Evolutionary conservation across 768 basidiomycete genomes (phyloP).

Genomic region (Xerocomus spinulosus): DNA sequence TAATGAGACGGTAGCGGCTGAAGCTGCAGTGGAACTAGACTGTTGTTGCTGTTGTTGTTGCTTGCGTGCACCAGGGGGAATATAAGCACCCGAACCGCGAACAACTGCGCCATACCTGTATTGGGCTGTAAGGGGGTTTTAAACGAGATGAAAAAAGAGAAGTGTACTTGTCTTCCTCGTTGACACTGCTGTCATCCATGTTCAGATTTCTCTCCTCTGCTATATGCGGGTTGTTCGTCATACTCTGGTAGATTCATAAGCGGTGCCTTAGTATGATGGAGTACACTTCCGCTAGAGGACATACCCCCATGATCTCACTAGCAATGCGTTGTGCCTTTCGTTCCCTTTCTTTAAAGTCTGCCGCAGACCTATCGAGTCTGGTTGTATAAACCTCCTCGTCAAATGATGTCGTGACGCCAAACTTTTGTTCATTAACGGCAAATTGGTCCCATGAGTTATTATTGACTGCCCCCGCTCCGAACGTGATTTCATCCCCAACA

Average conservation of each 20-base stretch:
- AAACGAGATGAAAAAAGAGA: slow-evolving; percentile 11
- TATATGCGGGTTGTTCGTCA: slow-evolving; percentile 75
- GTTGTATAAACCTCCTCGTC: slow-evolving; percentile 96
- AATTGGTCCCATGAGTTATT: slow-evolving; percentile 84
- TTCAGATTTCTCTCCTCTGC: slow-evolving; percentile 76
- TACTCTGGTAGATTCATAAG: slow-evolving; percentile 38
- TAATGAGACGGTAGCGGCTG: slow-evolving; percentile 24
- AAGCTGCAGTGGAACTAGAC: slow-evolving; percentile 21
- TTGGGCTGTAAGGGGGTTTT: slow-evolving; percentile 19
- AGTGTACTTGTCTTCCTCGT: slow-evolving; percentile 94
- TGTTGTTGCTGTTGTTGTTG: slow-evolving; percentile 39
- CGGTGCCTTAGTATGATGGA: slow-evolving; percentile 2
- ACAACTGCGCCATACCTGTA: slow-evolving; percentile 88
- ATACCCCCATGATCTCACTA: slow-evolving; percentile 83
- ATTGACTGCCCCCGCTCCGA: slow-evolving; percentile 48
- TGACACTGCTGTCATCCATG: slow-evolving; percentile 66
- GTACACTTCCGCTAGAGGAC: slow-evolving; percentile 23
- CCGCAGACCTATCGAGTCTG: slow-evolving; percentile 75
- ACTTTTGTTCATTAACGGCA: slow-evolving; percentile 85
- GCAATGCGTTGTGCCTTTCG: slow-evolving; percentile 84
- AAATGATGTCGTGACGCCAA: slow-evolving; percentile 87
- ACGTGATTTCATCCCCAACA: slow-evolving; percentile 63
- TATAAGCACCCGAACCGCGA: slow-evolving; percentile 83
- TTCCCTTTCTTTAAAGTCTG: slow-evolving; percentile 87
- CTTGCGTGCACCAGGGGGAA: slow-evolving; percentile 87